These are phyloP conservation scores for Musa troglodytarum DNA, from an alignment of 176 grass and related monocot genomes.

Conservation along the genomic window DNA sequence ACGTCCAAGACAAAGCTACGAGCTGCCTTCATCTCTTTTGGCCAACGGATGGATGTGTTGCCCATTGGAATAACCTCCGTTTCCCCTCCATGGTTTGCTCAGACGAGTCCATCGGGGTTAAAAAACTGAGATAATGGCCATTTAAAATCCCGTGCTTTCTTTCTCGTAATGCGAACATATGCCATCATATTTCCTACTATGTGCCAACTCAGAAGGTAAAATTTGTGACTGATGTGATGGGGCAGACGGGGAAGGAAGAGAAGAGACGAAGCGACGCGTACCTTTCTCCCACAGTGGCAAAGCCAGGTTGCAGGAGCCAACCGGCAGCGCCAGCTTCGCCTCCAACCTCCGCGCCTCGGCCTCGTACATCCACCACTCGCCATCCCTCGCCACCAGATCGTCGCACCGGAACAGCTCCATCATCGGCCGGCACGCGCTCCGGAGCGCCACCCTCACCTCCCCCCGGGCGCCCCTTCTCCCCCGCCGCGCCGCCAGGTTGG, in stretches of 20 bases:
- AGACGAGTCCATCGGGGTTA: too few relatives aligned
- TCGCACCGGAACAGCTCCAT: constrained; percentile 82
- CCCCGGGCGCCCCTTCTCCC: constrained; percentile 18
- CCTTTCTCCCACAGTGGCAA: constrained; percentile 60
- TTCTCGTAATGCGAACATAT: too few relatives aligned
- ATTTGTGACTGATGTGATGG: not conserved
- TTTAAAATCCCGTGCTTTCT: too few relatives aligned
- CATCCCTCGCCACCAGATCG: constrained; percentile 44
- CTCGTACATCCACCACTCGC: constrained; percentile 63
- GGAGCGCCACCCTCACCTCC: constrained; percentile 46
- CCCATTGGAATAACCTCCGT: not conserved
- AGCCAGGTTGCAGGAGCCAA: constrained; percentile 50
- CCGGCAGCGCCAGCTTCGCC: constrained; percentile 60
- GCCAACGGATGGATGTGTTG: not conserved
- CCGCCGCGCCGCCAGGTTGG: constrained; percentile 35
- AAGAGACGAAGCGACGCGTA: not conserved
- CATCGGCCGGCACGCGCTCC: constrained; percentile 68
- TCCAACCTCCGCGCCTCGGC: constrained; percentile 34
- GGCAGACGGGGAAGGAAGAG: not conserved
- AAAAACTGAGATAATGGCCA: too few relatives aligned
- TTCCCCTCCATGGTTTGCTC: not conserved
- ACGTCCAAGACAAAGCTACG: not conserved
- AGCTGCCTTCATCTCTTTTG: not conserved
- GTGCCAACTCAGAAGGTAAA: not conserved
- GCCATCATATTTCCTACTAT: too few relatives aligned